Evolutionary conservation across 2,329 filamentous ascomycete genomes (phyloP), one percentile per base, ranked within the genome.

Genomic region (Sporothrix curviconia): DNA sequence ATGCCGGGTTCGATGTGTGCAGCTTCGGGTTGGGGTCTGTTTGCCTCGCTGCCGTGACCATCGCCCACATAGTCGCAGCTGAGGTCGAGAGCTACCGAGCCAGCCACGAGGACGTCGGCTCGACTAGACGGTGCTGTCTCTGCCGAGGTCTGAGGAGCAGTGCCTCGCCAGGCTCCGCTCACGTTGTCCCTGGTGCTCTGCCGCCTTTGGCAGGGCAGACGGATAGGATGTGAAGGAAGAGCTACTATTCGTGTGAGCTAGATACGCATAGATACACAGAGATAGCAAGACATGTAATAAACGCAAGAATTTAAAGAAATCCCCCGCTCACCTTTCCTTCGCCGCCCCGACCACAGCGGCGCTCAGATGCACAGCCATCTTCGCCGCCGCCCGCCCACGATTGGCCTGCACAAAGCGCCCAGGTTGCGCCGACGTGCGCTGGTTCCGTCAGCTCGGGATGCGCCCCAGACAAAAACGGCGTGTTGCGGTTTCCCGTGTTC

Each of bases 41-140:
- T n/a, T 58, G 61, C 64, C 34, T 62, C 37, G n/a, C 24, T 46
- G 3, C 52, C 52, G 3, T 15, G 39, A 14, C 40, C 42, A 14
- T 58, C 64, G 49, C 67, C 69, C 19, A 64, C 63, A 63, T 86
- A 94, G 69, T 96, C 88, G 75, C 92, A 96, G 63, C 86, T 87
- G 36, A 94, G 77, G 70, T 97, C 92, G 61, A 96, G 78, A 15
- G 92, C 92, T 30, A 97, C 81, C 12, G 90, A 90, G n/a, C 92
- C 92, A 53, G 91, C 89, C 43, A 96, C 90, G 28, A 96, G 74
- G n/a, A 96, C 79, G 63, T 92, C 85, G 53, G 78, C 57, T 3
- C 36, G 37, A n/a, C 19, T 34, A n/a, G 50, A 36, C 11, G 24
- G 17, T 7, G 32, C 15, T n/a, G 17, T 28, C 15, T n/a, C 49